These are phyloP conservation scores for Mucor racemosus DNA, from an alignment of 371 early-diverging fungal genomes.

Conservation along the genomic window DNA sequence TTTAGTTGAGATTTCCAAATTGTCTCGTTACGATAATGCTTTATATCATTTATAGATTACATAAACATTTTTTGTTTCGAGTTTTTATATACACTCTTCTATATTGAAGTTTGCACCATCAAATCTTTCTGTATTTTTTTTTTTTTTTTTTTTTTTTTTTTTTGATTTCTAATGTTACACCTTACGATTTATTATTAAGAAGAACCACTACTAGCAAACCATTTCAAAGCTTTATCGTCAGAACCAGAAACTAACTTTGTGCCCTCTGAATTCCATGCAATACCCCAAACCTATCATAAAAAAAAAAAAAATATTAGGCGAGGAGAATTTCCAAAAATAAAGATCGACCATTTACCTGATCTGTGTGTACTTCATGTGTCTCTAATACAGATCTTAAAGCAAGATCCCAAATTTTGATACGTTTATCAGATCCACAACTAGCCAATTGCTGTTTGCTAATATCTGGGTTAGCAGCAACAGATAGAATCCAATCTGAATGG, in stretches of 20 bases:
- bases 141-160: too few relatives aligned
- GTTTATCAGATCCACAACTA: constrained; percentile 75
- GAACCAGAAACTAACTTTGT: constrained; percentile 76
- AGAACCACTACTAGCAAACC: constrained; percentile 58
- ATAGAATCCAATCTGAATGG: constrained; percentile 79
- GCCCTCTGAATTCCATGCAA: constrained; percentile 81
- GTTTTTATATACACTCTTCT: too few relatives aligned
- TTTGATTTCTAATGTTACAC: neutral
- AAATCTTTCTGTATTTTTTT: too few relatives aligned
- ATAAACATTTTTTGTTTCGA: too few relatives aligned
- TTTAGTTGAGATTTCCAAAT: too few relatives aligned
- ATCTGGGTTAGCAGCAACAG: constrained; percentile 67
- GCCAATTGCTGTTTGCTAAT: constrained; percentile 77
- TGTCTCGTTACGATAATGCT: too few relatives aligned
- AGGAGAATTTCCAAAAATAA: neutral
- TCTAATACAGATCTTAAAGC: constrained; percentile 74
- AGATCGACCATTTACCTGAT: constrained; percentile 56
- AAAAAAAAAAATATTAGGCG: constrained; percentile 4
- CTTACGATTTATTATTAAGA: constrained; percentile 18
- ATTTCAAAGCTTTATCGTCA: constrained; percentile 66
- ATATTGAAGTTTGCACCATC: too few relatives aligned
- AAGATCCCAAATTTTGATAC: constrained; percentile 84
- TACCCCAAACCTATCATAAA: constrained; percentile 67
- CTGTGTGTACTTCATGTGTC: constrained; percentile 79
- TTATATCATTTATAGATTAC: too few relatives aligned